Base-by-base conservation (phyloP, 2,329 filamentous ascomycete genomes). In the Coniochaeta sp. region DNA sequence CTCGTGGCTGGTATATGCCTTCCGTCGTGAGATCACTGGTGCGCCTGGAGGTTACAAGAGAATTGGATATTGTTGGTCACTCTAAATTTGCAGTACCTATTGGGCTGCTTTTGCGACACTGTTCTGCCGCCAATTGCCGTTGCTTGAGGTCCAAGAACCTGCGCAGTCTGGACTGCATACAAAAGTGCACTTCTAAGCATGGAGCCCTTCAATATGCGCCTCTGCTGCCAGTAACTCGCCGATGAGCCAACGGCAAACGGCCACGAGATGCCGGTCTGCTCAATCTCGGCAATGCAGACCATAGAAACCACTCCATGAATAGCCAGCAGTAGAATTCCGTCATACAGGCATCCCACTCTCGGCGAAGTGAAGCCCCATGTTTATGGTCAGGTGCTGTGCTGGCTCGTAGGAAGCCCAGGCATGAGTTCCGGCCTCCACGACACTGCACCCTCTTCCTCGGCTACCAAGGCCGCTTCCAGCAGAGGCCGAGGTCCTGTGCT, bases 131-230 rank as follows among this genome's bases (percentile, higher is more conserved):
- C n/a, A n/a, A n/a, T n/a, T n/a, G n/a, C n/a, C n/a, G n/a, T n/a
- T n/a, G n/a, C n/a, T n/a, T n/a, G n/a, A n/a, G n/a, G n/a, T n/a
- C n/a, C n/a, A n/a, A n/a, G n/a, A n/a, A n/a, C n/a, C n/a, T n/a
- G n/a, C n/a, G n/a, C 20, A 22, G 18, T n/a, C 20, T 24, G 18
- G 38, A 2, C 26, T 24, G 12, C n/a, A 18, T 12, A 5, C n/a
- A n/a, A 42, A 42, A 42, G 20, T 42, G 38, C 38, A 42, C 22
- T 42, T 42, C n/a, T n/a, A n/a, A n/a, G n/a, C n/a, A n/a, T n/a
- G n/a, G n/a, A n/a, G n/a, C n/a, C n/a, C n/a, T 38, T 38, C 33
- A 10, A 6, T 22, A 42, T 42, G 38, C 38, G 26, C 3, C 20
- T 42, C 38, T 26, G 4, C 7, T 4, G 18, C 35, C 35, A 22